Base-by-base conservation (phyloP, 2,329 filamentous ascomycete species). In the Tetracladium maxilliforme region DNA sequence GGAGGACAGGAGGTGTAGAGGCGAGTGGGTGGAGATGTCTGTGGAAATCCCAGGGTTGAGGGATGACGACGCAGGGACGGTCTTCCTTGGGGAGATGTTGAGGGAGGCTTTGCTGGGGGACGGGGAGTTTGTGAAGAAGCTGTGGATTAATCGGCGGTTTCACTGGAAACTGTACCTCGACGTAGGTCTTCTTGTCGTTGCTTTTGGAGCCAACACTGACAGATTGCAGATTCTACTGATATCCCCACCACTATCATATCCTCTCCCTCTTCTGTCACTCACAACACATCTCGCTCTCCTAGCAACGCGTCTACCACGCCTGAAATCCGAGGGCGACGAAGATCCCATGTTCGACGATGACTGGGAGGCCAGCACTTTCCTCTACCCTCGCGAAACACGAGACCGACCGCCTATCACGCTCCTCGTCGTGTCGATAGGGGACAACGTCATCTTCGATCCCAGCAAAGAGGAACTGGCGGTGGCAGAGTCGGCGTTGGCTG, bases 331-430 rank as follows among this genome's bases (percentile, higher is more conserved):
- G 49, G 70, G 70, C 30, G 87, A 95, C 52, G 90, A 98, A 55
- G 90, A 98, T 40, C 90, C 90, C 9, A 74, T 94, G 45, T 98
- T 98, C 52, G 79, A 94, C 55, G 90, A 98, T 53, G 90, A 98
- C 56, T 98, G 90, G 90, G 82, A 79, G 35, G 79, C 78, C 10
- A 74, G 84, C 2, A 64, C 70, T 11, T 74, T 72, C 29, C 58
- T 98, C 16, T 98, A 92, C 54, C 66, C 73, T 2, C 64, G 62
- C 30, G 45, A 50, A 10, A 41, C 38, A 17, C 36, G 40, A 30
- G 45, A 59, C 16, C 68, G 75, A 24, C 90, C 90, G 5, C 84
- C 90, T 1, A 69, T 98, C 28, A 94, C 87, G 4, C 65, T 98
- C 12, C 74, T 98, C 8, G 83, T 95, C 28, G 78, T 92, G 49